Evolutionary conservation across 805 yeast genomes (phyloP), one percentile per base, ranked within the genome.

Genomic region (Candida nanaspora): DNA sequence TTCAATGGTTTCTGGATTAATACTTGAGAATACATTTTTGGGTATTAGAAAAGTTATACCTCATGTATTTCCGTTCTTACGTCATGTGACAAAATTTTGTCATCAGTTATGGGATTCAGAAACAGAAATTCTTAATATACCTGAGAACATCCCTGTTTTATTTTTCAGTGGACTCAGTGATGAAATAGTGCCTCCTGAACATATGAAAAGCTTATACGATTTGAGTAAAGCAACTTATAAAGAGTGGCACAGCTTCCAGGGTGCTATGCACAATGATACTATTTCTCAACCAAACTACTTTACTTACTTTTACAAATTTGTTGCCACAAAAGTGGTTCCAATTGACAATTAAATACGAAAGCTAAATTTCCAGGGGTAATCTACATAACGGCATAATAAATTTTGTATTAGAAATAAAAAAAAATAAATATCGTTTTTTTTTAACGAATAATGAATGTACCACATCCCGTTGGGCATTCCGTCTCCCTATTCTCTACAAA

Each of bases 171-270:
- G 94, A 0, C 61, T 72, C 13, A 66, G 69, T 28, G 98, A 91
- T 64, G 98, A 91, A 61, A 79, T 91, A 21, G 96, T 91, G 2
- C 97, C 98, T 3, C 95, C 96, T 0, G 47, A 50, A 1, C 97
- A 91, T 55, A 85, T 89, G 86, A 69, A 70, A 35, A 54, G 53
- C 37, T 67, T 88, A 20, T 82, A 60, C 54, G 73, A 69, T 26
- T 48, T 78, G 41, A 66, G 82, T 42, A 69, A 74, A 21, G 63
- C 80, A 29, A 53, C 58, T 1, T 55, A 61, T 14, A 88, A 87
- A 57, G 58, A 61, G 23, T 70, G 76, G 47, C 65, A 72, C 40
- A 70, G 63, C 41, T 86, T 75, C 47, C 74, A 72, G 21, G 66
- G 72, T 31, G 81, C 87, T 2, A 70, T 68, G 41, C 98, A 91